A percentile compares a stretch with the other conserved stretches of the same genome.
phyloP scores from a whole-genome alignment of 2,329 filamentous ascomycete species.

The Akanthomyces lecanii region DNA sequence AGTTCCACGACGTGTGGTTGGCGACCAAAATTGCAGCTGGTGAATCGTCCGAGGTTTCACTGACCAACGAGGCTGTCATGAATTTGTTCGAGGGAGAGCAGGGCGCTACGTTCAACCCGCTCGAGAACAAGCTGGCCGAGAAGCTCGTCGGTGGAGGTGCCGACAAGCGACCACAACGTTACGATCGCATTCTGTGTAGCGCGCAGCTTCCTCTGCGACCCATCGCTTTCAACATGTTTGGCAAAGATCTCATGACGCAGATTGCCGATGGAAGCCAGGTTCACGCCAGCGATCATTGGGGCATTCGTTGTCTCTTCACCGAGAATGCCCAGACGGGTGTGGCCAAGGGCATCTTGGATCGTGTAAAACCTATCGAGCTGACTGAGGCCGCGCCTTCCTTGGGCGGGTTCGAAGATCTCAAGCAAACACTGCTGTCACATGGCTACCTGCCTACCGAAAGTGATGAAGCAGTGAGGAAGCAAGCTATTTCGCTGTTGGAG shows the following conservation, averaged over 20 bases:
- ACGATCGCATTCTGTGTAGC: constrained; percentile 58
- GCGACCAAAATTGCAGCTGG: constrained; percentile 40
- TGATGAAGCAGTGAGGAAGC: constrained; percentile 39
- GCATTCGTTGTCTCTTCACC: constrained; percentile 44
- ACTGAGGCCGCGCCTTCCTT: constrained; percentile 29
- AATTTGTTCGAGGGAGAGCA: constrained; percentile 54
- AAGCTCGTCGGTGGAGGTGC: constrained; percentile 42
- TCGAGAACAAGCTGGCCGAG: constrained; percentile 51
- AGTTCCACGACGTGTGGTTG: constrained; percentile 51
- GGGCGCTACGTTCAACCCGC: constrained; percentile 62
- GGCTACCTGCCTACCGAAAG: constrained; percentile 43
- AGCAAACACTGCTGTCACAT: constrained; percentile 33
- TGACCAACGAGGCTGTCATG: constrained; percentile 24
- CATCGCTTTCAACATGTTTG: constrained; percentile 54
- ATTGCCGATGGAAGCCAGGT: neutral
- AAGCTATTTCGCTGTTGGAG: constrained; percentile 44
- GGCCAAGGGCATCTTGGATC: constrained; percentile 3
- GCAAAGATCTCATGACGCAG: constrained; percentile 26
- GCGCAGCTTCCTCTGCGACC: constrained; percentile 33
- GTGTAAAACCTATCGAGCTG: constrained; percentile 27
- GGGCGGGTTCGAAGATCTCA: constrained; percentile 32
- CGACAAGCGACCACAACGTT: constrained; percentile 58
- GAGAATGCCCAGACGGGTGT: neutral
- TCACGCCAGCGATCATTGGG: constrained; percentile 56
- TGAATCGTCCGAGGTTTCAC: constrained; percentile 31